These are phyloP conservation scores for Acacia acuminata DNA, from an alignment of 306 rosid genomes.

Conservation along the genomic window DNA sequence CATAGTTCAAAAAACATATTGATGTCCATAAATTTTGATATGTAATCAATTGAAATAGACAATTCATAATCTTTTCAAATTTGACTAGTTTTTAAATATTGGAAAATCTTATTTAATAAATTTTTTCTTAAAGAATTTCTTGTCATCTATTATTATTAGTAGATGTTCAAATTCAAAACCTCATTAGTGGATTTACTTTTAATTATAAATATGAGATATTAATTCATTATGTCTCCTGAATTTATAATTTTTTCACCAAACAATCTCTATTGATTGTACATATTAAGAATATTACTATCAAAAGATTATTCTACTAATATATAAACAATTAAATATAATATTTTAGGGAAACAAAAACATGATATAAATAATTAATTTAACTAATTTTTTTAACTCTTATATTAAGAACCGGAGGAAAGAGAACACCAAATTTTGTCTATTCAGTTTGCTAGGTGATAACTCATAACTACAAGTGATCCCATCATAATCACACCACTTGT, in stretches of 20 bases:
- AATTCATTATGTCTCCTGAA: too few relatives aligned
- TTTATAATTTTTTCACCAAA: too few relatives aligned
- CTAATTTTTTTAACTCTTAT: not conserved
- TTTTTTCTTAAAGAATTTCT: not conserved
- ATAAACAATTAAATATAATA: too few relatives aligned
- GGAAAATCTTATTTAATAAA: not conserved
- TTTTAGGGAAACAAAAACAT: too few relatives aligned
- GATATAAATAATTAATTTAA: too few relatives aligned
- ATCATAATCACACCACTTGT: not conserved
- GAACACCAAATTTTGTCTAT: too few relatives aligned
- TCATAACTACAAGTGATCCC: not conserved
- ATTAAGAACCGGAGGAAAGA: accelerated
- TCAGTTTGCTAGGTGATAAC: too few relatives aligned
- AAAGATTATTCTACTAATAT: too few relatives aligned
- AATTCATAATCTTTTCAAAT: not conserved
- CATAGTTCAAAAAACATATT: not conserved
- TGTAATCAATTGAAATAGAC: not conserved
- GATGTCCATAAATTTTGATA: not conserved
- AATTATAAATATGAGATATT: too few relatives aligned
- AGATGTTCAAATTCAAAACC: not conserved
- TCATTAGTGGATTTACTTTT: too few relatives aligned
- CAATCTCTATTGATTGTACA: too few relatives aligned
- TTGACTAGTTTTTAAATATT: not conserved
- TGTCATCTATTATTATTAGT: not conserved
- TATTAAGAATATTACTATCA: too few relatives aligned